Base-by-base conservation (phyloP, 225 moss, liverwort and hornwort species). In the Polytrichum formosum region DNA sequence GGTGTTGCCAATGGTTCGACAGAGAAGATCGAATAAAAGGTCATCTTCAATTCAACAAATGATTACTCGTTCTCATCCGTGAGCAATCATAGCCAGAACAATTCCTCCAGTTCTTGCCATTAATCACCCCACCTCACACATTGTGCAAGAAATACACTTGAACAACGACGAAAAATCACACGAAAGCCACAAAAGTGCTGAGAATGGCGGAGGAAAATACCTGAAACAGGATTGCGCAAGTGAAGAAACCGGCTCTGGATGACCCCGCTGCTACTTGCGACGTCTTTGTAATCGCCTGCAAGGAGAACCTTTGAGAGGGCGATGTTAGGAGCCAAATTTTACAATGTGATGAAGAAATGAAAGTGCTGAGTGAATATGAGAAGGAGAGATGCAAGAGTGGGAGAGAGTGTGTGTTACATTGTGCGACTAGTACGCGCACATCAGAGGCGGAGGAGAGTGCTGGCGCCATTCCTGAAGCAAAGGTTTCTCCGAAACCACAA, bases 221-320 rank as follows among this genome's bases (percentile, higher is more conserved):
- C 81, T 64, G 81, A 71, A 68, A 81, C 81, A 1, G 81, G 81
- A 55, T 81, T 77, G n/a, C 77, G 74, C 64, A 81, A 56, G 72
- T 81, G 81, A 64, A 81, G 68, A 68, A 81, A 81, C 53, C 31
- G 77, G 18, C 64, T 55, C 63, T 71, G 64, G 27, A 77, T 61
- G 64, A 70, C 67, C 25, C 72, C 55, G 65, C n/a, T 19, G 30
- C 58, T 55, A 68, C 53, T 55, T 7, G 1, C 72, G 27, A 18
- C 18, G 26, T 6, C 61, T 27, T 63, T 60, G 54, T 65, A 70
- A 68, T 77, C 71, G 53, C 77, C 81, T 81, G 77, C 58, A 18
- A 4, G 26, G 6, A 61, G 58, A 35, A 18, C 25, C 9, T 4
- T 31, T 61, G 30, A 33, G 33, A 70, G 23, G 28, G 22, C n/a